These are phyloP conservation scores for Aspergillus diversus DNA, from an alignment of 495 filamentous ascomycete species.

Conservation along the genomic window DNA sequence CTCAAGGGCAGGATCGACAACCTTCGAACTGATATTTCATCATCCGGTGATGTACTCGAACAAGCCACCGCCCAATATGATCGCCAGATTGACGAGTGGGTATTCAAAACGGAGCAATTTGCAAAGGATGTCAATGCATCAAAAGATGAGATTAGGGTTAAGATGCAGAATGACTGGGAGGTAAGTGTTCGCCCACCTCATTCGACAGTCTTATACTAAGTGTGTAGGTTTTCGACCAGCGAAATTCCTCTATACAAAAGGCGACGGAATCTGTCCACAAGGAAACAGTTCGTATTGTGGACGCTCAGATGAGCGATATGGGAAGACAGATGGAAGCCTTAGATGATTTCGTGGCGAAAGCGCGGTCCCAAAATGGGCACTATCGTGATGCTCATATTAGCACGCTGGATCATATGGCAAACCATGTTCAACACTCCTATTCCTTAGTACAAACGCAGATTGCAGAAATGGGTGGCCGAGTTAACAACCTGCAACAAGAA, in stretches of 20 bases:
- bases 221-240: conserved; percentile 70
- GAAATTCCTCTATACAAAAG: conserved; percentile 76
- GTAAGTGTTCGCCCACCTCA: conserved; percentile 48
- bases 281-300: conserved; percentile 88
- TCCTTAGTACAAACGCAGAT: conserved; percentile 67
- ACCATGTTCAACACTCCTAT: conserved; percentile 71
- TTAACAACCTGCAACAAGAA: conserved; percentile 65
- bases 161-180: conserved; percentile 86
- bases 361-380: conserved; percentile 75
- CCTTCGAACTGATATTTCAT: conserved; percentile 64
- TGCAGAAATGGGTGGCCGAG: conserved; percentile 59
- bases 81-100: conserved; percentile 76
- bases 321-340: conserved; percentile 83
- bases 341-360: conserved; percentile 86
- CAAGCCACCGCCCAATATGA: conserved; percentile 65
- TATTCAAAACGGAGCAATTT: conserved; percentile 66
- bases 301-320: conserved; percentile 85
- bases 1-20: conserved; percentile 61
- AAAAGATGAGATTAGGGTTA: conserved; percentile 73
- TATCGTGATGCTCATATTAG: conserved; percentile 69
- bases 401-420: conserved; percentile 63
- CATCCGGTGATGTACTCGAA: conserved; percentile 65
- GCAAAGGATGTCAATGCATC: conserved; percentile 71
- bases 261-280: conserved; percentile 87
- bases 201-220: conserved; percentile 32